phyloP scores from a whole-genome alignment of 2,329 filamentous ascomycete species.

The Thielaviopsis musarum region DNA sequence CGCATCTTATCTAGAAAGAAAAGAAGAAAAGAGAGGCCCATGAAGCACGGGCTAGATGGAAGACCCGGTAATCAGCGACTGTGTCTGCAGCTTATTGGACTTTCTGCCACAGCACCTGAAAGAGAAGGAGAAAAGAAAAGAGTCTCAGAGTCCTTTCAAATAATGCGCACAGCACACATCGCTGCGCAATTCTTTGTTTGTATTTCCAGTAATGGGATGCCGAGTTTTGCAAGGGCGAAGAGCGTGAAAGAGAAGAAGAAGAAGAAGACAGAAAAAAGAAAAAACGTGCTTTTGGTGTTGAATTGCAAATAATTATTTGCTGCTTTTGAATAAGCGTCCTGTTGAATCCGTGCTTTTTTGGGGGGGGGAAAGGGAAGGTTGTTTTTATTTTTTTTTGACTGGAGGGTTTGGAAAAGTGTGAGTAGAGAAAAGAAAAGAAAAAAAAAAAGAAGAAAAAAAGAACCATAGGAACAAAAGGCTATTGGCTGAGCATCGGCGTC shows the following conservation, averaged over 20 bases:
- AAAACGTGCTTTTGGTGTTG: not conserved
- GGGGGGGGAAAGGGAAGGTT: not conserved
- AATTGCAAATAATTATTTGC: constrained; percentile 1
- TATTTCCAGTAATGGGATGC: too few species aligned
- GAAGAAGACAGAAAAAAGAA: not conserved
- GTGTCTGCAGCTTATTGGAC: too few species aligned
- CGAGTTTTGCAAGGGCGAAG: not conserved
- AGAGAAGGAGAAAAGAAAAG: too few species aligned
- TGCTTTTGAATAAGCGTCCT: not conserved
- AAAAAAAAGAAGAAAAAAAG: not conserved
- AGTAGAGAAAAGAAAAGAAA: not conserved
- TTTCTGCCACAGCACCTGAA: too few species aligned
- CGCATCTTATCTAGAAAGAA: too few species aligned
- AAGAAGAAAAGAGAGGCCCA: too few species aligned
- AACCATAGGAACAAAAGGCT: not conserved
- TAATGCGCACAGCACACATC: too few species aligned
- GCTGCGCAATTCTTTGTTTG: too few species aligned
- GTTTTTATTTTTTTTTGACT: not conserved
- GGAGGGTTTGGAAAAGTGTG: not conserved
- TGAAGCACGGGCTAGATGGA: too few species aligned
- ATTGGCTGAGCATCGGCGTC: constrained; percentile 39
- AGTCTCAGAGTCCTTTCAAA: too few species aligned
- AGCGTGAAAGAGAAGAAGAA: not conserved
- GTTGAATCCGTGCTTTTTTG: constrained; percentile 8
- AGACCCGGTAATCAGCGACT: too few species aligned